Percentiles rank a stretch among this genome's conserved stretches.
Conservation (phyloP, 306 rosid species). For the Cucumis cinereus region DNA sequence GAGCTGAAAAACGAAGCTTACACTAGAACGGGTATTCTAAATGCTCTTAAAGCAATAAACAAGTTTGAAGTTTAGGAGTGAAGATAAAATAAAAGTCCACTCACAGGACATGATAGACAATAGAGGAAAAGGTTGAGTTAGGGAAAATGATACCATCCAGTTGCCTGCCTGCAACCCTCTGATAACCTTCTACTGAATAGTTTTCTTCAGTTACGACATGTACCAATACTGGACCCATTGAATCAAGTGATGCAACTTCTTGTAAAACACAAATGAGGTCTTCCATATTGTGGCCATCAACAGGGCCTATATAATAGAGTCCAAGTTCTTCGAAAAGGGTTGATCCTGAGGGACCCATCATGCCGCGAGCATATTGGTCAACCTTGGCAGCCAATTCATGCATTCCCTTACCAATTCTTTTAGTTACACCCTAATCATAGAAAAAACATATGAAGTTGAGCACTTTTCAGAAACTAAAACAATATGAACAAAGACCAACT, state of each 20-base stretch:
- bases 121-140: slow-evolving; percentile 1
- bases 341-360: slow-evolving; percentile 83
- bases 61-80: background rate
- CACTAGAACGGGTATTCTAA: background rate
- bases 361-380: slow-evolving; percentile 94
- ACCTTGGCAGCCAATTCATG: slow-evolving; percentile 97
- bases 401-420: slow-evolving; percentile 77
- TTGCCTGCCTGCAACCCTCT: slow-evolving; percentile 19
- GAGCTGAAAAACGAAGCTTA: background rate
- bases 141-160: slow-evolving; percentile 30
- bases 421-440: slow-evolving; percentile 59
- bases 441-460: background rate
- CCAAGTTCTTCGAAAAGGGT: slow-evolving; percentile 99
- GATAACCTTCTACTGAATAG: slow-evolving; percentile 29
- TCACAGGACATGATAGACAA: background rate
- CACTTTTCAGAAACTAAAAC: background rate
- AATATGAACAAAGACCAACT: background rate
- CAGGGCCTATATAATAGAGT: slow-evolving; percentile 87
- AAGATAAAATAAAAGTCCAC: background rate
- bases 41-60: background rate
- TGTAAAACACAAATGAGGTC: slow-evolving; percentile 65
- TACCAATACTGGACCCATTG: slow-evolving; percentile 89
- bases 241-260: slow-evolving; percentile 82
- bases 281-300: slow-evolving; percentile 84
- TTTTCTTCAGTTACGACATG: slow-evolving; percentile 79